phyloP scores from a whole-genome alignment of 2,329 filamentous ascomycete species.

The Fusarium virguliforme region DNA sequence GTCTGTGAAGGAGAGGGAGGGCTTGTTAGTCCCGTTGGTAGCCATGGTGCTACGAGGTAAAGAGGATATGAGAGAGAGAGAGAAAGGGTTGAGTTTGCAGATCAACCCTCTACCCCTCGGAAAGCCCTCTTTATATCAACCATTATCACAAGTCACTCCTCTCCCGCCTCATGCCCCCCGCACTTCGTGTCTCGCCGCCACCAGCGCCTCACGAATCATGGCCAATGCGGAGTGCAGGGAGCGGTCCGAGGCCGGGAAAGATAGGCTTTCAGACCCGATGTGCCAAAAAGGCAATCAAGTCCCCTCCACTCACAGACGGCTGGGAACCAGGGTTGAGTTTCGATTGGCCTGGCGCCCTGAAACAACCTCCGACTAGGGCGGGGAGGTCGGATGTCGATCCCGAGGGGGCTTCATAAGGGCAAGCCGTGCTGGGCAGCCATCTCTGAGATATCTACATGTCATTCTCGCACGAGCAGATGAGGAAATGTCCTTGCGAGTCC shows the following conservation, averaged over 20 bases:
- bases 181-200: slow-evolving; percentile 19
- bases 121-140: slow-evolving; percentile 10
- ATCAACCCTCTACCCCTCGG: background rate
- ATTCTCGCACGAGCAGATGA: background rate
- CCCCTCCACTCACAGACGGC: background rate
- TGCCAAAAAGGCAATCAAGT: background rate
- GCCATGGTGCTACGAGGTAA: slow-evolving; percentile 18
- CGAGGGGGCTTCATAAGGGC: background rate
- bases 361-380: slow-evolving; percentile 7
- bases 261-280: slow-evolving; percentile 16
- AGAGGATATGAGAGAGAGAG: no score
- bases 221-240: slow-evolving; percentile 14
- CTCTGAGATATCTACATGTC: background rate
- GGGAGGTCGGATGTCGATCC: slow-evolving; percentile 12
- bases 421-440: background rate
- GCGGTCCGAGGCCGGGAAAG: slow-evolving; percentile 1
- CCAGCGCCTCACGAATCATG: slow-evolving; percentile 26
- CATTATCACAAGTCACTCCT: background rate
- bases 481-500: background rate
- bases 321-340: background rate
- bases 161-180: slow-evolving; percentile 18
- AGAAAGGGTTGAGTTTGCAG: background rate
- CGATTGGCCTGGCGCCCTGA: slow-evolving; percentile 7
- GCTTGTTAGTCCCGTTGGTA: slow-evolving; percentile 28
- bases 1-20: slow-evolving; percentile 32